Evolutionary conservation across 169 alveolate genomes (phyloP).

Genomic region (Plasmodium vinckei): DNA sequence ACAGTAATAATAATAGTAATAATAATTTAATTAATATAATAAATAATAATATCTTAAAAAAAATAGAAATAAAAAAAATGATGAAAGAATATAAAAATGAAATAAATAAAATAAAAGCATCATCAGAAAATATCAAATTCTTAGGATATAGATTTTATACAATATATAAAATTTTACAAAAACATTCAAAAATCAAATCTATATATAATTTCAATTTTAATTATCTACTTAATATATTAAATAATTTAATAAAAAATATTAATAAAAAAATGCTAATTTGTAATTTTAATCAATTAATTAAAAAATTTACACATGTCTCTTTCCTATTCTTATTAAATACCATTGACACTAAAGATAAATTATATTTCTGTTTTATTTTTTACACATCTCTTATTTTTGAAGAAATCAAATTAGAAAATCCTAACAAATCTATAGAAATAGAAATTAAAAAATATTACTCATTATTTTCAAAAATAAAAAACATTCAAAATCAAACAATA

Average conservation of each 20-base stretch:
- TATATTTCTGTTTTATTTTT: slow-evolving; percentile 48
- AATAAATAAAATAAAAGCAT: slow-evolving; percentile 53
- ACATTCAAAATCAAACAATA: not conserved
- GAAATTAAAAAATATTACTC: slow-evolving; percentile 61
- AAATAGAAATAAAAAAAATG: slow-evolving; percentile 71
- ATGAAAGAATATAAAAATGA: slow-evolving; percentile 66
- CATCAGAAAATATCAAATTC: slow-evolving; percentile 51
- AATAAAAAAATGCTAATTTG: slow-evolving; percentile 71
- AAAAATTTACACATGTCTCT: slow-evolving; percentile 70
- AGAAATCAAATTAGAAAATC: slow-evolving; percentile 22
- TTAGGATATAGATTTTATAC: slow-evolving; percentile 52
- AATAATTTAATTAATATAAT: slow-evolving; percentile 43
- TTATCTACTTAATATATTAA: slow-evolving; percentile 64
- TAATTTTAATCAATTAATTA: slow-evolving; percentile 65
- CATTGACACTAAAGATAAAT: slow-evolving; percentile 32
- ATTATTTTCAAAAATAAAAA: slow-evolving; percentile 13
- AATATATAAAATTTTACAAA: slow-evolving; percentile 57
- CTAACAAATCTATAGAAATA: slow-evolving; percentile 24
- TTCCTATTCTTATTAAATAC: slow-evolving; percentile 63
- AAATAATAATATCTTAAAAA: slow-evolving; percentile 56
- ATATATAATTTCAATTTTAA: slow-evolving; percentile 46
- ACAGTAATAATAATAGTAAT: slow-evolving; percentile 4
- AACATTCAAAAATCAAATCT: slow-evolving; percentile 24
- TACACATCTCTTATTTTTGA: slow-evolving; percentile 59
- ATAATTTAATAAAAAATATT: slow-evolving; percentile 50